Percentiles rank a stretch among this genome's conserved stretches.
Conservation (phyloP, 495 filamentous ascomycete species). For the Cercophora scortea region DNA sequence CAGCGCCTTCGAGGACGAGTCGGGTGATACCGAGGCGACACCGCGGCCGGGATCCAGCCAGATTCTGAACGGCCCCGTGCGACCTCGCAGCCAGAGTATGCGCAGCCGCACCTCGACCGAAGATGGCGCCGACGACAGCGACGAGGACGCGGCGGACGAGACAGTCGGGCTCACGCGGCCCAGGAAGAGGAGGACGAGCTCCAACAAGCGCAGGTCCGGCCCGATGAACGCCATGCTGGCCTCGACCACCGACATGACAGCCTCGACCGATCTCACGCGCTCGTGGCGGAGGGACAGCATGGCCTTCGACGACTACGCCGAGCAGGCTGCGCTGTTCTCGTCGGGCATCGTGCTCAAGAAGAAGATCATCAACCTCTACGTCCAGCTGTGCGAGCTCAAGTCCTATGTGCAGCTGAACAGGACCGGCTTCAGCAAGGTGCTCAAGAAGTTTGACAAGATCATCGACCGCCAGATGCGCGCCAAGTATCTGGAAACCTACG, state of each 20-base stretch:
- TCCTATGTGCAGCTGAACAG: conserved; percentile 94
- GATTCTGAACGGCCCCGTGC: neutral
- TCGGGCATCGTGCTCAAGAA: conserved; percentile 85
- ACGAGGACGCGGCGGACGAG: conserved; percentile 64
- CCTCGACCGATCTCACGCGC: conserved; percentile 43
- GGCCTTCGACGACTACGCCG: conserved; percentile 65
- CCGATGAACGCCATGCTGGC: conserved; percentile 26
- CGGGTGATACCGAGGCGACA: conserved; percentile 46
- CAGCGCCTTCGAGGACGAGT: conserved; percentile 59
- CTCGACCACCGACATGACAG: conserved; percentile 44
- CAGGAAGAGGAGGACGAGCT: conserved; percentile 19
- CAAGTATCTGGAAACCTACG: conserved; percentile 64
- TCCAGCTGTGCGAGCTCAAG: conserved; percentile 89
- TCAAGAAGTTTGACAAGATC: conserved; percentile 99
- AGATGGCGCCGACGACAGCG: conserved; percentile 41
- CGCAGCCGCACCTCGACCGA: conserved; percentile 39
- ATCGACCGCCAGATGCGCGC: conserved; percentile 68
- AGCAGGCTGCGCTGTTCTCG: conserved; percentile 69
- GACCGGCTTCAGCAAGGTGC: conserved; percentile 89
- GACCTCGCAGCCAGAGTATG: conserved; percentile 26
- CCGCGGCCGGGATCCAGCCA: conserved; percentile 25
- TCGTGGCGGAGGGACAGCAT: conserved; percentile 46
- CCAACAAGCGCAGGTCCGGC: conserved; percentile 29
- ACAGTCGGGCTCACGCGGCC: conserved; percentile 42
- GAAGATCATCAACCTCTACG: conserved; percentile 76